These are phyloP conservation scores for Penicillium taxi DNA, from an alignment of 495 filamentous ascomycete species.

Conservation along the genomic window DNA sequence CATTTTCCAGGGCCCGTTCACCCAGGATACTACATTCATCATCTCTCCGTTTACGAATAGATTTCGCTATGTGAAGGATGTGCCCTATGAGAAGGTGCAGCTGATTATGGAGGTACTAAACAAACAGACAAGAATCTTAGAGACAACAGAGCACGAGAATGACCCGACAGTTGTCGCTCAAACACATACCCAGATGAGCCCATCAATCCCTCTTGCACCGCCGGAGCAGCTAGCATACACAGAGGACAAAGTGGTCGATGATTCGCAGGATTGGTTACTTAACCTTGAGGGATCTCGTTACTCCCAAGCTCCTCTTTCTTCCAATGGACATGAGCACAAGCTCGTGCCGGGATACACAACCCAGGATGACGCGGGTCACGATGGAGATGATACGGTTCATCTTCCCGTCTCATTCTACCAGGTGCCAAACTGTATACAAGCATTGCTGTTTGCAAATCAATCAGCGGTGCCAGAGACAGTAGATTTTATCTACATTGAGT, in stretches of 20 bases:
- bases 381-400: slow-evolving; percentile 90
- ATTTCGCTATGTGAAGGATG: slow-evolving; percentile 69
- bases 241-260: slow-evolving; percentile 7
- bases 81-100: slow-evolving; percentile 66
- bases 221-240: slow-evolving; percentile 29
- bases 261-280: background rate
- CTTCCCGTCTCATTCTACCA: slow-evolving; percentile 61
- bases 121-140: slow-evolving; percentile 52
- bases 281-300: background rate
- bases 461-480: slow-evolving; percentile 52
- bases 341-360: slow-evolving; percentile 82
- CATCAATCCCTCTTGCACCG: slow-evolving; percentile 28
- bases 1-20: slow-evolving; percentile 87
- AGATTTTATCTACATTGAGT: slow-evolving; percentile 86
- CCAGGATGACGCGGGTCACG: slow-evolving; percentile 68
- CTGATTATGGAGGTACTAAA: slow-evolving; percentile 68
- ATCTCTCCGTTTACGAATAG: slow-evolving; percentile 82
- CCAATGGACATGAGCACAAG: slow-evolving; percentile 12
- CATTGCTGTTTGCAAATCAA: slow-evolving; percentile 47
- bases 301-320: slow-evolving; percentile 22
- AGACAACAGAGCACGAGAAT: slow-evolving; percentile 9
- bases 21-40: slow-evolving; percentile 72
- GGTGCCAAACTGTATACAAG: slow-evolving; percentile 76
- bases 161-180: slow-evolving; percentile 8
- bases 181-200: too few relatives aligned